Conservation (phyloP, 2,329 filamentous ascomycete genomes). For the Stachybotrys echinatus region DNA sequence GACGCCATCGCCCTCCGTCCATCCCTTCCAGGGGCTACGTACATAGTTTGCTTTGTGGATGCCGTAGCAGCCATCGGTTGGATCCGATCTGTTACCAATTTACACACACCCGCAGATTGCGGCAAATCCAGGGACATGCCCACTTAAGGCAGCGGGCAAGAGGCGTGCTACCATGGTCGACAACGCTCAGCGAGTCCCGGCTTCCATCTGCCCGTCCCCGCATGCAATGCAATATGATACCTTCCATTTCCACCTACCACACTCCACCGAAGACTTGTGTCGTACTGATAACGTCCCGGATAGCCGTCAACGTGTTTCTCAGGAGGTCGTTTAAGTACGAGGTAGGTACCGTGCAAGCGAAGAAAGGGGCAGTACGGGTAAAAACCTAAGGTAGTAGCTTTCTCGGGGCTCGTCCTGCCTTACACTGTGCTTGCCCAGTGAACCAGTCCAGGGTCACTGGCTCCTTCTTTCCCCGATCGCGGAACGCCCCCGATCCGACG, state of each 20-base stretch:
- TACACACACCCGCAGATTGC: background rate
- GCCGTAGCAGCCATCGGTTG: background rate
- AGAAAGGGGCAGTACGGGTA: no score
- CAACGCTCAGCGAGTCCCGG: background rate
- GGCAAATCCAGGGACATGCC: background rate
- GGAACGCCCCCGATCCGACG: background rate
- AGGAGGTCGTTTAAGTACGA: no score
- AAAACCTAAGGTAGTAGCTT: no score
- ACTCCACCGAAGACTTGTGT: no score
- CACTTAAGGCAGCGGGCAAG: background rate
- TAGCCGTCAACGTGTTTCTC: no score
- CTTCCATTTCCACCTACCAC: background rate
- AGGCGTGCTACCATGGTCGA: background rate
- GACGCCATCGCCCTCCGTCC: background rate
- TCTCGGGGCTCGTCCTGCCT: no score
- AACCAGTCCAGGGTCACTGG: background rate
- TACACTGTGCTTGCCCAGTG: background rate
- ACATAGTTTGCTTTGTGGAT: background rate
- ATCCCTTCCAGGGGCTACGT: no score
- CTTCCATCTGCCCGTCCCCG: background rate
- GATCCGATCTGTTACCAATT: background rate
- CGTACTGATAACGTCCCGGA: no score
- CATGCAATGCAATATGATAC: background rate
- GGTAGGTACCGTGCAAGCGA: no score
- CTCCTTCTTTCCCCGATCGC: background rate